Conservation (phyloP, 202 grass and related monocot genomes). For the Musa balbisiana region DNA sequence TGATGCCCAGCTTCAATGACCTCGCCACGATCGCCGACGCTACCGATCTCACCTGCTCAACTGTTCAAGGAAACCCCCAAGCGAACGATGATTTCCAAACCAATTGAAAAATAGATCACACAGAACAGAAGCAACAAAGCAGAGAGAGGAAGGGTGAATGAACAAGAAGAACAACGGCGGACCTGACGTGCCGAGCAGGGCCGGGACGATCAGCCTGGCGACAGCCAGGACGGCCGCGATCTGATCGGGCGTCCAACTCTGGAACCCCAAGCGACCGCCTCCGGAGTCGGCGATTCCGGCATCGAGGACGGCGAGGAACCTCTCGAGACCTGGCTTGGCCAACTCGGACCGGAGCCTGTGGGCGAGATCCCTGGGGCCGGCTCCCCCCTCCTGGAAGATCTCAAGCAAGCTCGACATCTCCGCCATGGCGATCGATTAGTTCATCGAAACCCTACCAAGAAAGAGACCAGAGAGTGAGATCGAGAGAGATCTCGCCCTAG, state of each 20-base stretch:
- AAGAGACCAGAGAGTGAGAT: not conserved
- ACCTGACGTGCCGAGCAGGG: constrained; percentile 44
- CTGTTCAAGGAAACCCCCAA: constrained; percentile 28
- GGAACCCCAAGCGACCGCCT: not conserved
- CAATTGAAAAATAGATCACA: constrained; percentile 20
- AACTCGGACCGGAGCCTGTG: constrained; percentile 27
- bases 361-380: constrained; percentile 24
- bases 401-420: constrained; percentile 59
- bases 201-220: constrained; percentile 36
- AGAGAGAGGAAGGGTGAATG: not conserved
- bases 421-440: constrained; percentile 37
- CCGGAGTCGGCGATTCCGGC: constrained; percentile 17
- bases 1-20: constrained; percentile 64
- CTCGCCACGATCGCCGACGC: constrained; percentile 60
- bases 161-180: not conserved
- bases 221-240: constrained; percentile 38
- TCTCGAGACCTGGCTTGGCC: constrained; percentile 33
- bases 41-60: constrained; percentile 54
- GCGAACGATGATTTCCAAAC: not conserved
- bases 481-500: not conserved
- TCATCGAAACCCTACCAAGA: not conserved
- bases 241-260: constrained; percentile 25
- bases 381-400: constrained; percentile 27
- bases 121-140: not conserved
- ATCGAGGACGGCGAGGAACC: constrained; percentile 38